Base-by-base conservation (phyloP, 768 basidiomycete species). In the Ramaria sp. region DNA sequence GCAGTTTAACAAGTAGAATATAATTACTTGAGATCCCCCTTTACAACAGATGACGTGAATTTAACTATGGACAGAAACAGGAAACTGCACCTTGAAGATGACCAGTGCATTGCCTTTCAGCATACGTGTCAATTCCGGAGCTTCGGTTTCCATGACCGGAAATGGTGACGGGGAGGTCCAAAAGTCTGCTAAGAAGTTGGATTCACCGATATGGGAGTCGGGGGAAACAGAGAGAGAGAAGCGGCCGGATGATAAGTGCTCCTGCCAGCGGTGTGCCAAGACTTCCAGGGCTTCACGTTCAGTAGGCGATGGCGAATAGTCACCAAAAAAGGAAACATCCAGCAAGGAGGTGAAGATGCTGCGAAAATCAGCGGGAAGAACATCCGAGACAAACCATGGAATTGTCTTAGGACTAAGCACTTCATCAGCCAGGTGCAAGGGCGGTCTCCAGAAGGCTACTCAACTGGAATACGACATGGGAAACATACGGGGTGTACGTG, bases 321-420 rank as follows among this genome's bases (percentile, higher is more conserved):
- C 32, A 62, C 85, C 81, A 72, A 94, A 92, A 9, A 79, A 70
- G 1, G 65, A 28, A 1, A 78, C 71, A 42, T 81, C 75, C 42
- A 84, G 73, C 1, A 93, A 71, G 6, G 72, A 73, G 1, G 65
- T 50, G 54, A 94, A 75, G 0, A 80, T 77, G 48, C 71, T 66
- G 24, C 65, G 60, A 66, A 96, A 96, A 66, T 99, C 95, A 24
- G 75, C 70, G 1, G 95, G 93, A 3, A 88, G 87, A 25, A 94
- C 92, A 65, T 96, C 91, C 10, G 88, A 92, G 44, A 97, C 94
- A 64, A 98, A 99, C 93, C 95, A 99, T 0, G 94, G 94, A 50
- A 97, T 86, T 8, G 87, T 71, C 66, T 99, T 97, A 0, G 93
- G 89, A 69, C 93, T 95, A 16, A 53, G 18, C 44, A 41, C 44